Base-by-base conservation (phyloP, 345 rosid genomes). In the Noccaea bulbosa region DNA sequence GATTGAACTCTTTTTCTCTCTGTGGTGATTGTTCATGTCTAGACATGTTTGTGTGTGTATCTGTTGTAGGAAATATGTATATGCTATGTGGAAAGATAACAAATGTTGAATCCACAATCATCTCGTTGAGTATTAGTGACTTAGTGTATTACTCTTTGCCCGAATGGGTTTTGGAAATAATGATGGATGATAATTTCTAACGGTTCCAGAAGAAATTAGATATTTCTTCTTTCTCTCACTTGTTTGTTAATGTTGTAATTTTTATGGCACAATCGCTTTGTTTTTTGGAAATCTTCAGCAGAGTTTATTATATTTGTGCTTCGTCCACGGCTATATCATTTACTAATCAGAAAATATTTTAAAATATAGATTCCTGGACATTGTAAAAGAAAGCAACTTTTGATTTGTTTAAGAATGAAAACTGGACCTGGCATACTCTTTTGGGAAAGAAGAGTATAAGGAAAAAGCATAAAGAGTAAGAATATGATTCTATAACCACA, bases 1-100 rank as follows among this genome's bases (percentile, higher is more conserved):
- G 88, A 87, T 51, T 88, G 79, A 78, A 20, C n/a, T 30, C 6
- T 65, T 11, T 8, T 20, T 15, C 20, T 27, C 30, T 27, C 30
- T 27, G 1, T 56, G 1, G 5, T 38, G 30, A n/a, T 11, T 46
- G 57, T 53, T 43, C 27, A 61, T 62, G 1, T 51, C 35, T 51
- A 11, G 43, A 60, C 60, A 54, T 65, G 58, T 53, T n/a, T 62
- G 15, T 20, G 17, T 53, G 32, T 65, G 43, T 37, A 47, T 55
- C 39, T 51, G 17, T 6, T 51, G 8, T 24, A 41, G 11, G 35
- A 51, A 27, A 27, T 3, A 27, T 27, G 30, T 27, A 27, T 27
- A 2, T 27, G 30, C 0, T 27, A 27, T 71, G 48, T 53, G 48
- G 63, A 63, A 41, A 43, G 15, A 61, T 15, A 12, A 51, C 6